Evolutionary conservation across 2,329 filamentous ascomycete species (phyloP).

Genomic region (Tolypocladium nubicola): DNA sequence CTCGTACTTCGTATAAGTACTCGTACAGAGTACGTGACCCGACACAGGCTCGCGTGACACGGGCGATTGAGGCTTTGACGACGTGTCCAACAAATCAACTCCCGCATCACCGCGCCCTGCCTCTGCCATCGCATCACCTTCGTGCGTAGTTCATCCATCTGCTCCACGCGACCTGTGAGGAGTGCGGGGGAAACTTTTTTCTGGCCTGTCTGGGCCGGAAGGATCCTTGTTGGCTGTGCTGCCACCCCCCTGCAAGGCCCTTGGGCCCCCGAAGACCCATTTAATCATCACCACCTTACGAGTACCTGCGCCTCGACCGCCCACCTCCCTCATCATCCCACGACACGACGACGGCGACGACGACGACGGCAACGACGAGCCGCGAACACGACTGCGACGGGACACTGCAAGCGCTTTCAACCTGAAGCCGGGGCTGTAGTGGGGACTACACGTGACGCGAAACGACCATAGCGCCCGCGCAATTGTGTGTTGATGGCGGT

Average conservation of each 20-base stretch:
- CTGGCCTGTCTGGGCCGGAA: not conserved
- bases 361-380: not conserved
- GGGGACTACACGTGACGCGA: not conserved
- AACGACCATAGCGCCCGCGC: not conserved
- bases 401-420: not conserved
- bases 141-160: not conserved
- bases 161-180: not conserved
- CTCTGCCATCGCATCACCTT: not conserved
- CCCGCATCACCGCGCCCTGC: not conserved
- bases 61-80: not conserved
- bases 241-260: not conserved
- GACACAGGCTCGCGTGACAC: not conserved
- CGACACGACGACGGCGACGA: not conserved
- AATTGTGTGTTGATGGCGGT: not conserved
- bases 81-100: not conserved
- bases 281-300: not conserved
- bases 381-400: not conserved
- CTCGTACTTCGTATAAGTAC: not conserved
- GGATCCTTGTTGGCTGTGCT: not conserved
- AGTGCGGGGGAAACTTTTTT: not conserved
- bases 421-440: not conserved
- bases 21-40: not conserved
- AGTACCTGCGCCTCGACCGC: not conserved
- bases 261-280: not conserved
- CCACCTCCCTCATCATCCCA: no score